Evolutionary conservation across 305 asterid genomes (phyloP), one percentile per base, ranked within the genome.

Genomic region (Fraxinus platypoda): DNA sequence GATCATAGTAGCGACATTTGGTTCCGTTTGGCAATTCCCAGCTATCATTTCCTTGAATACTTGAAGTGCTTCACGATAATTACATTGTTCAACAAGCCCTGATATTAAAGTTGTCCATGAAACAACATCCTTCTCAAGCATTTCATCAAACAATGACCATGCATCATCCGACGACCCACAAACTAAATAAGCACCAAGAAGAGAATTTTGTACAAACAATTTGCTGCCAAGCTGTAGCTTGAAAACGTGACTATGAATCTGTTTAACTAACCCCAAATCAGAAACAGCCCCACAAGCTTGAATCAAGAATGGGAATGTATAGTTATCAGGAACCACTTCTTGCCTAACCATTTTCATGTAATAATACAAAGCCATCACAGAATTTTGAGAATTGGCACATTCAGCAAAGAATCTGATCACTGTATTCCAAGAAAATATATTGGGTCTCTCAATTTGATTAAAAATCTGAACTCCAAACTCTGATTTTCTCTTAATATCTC

Each of bases 71-170:
- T 86, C 81, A 2, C 37, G 4, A 74, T 80, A 66, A 62, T 80
- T 57, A 75, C 84, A 84, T 72, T 64, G 91, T 1, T 86, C 75
- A 84, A 80, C 80, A 8, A 88, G 88, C 77, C 94, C 91, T 4
- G 94, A 89, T 62, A 91, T 88, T 31, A 91, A 73, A 81, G 88
- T 87, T 17, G 94, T 91, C 94, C 94, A 89, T 0, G 92, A 81
- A 19, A 91, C 90, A 11, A 89, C 52, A 84, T 91, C 94, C 84
- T 23, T 91, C 17, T 81, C 91, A 62, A 84, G 19, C 91, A 88
- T 89, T 89, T 85, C 91, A 70, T 88, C 90, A 77, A 89, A 89
- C 89, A 89, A 34, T 34, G 17, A 26, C 76, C 84, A 43, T 62
- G 90, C 92, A 76, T 83, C 83, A 21, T 49, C 7, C 1, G 62